Evolutionary conservation across 2,329 filamentous ascomycete genomes (phyloP).

Genomic region (Acarospora socialis): DNA sequence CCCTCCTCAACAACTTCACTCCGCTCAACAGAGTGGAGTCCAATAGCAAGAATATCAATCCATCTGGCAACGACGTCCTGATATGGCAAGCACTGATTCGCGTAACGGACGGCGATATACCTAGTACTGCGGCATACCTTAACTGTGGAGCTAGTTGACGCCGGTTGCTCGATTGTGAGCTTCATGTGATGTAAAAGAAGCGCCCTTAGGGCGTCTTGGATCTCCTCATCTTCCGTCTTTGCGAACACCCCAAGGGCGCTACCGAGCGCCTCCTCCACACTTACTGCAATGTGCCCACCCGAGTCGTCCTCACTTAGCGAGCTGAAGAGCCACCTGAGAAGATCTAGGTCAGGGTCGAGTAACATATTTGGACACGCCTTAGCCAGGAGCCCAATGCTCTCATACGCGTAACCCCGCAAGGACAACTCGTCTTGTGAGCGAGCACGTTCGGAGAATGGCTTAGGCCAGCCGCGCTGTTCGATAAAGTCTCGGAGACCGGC

Average conservation of each 20-base stretch:
- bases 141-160: constrained; percentile 25
- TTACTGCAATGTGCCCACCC: constrained; percentile 59
- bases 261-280: constrained; percentile 78
- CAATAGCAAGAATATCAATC: constrained; percentile 74
- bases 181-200: constrained; percentile 58
- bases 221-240: constrained; percentile 27
- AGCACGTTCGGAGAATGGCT: constrained; percentile 39
- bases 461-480: constrained; percentile 70
- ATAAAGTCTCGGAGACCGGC: constrained; percentile 58
- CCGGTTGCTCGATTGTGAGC: too few relatives aligned
- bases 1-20: constrained; percentile 84
- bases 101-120: constrained; percentile 75
- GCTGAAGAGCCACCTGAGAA: constrained; percentile 65
- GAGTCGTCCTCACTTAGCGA: constrained; percentile 69
- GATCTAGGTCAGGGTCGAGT: constrained; percentile 35
- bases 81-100: constrained; percentile 75
- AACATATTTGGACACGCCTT: constrained; percentile 47
- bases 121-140: constrained; percentile 56
- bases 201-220: constrained; percentile 32
- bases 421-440: constrained; percentile 45
- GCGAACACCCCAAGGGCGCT: constrained; percentile 52
- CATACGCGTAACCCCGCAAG: constrained; percentile 70
- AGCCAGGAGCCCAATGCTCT: constrained; percentile 73
- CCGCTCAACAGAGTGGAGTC: constrained; percentile 50
- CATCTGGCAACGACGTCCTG: constrained; percentile 66